Evolutionary conservation across 176 grass and related monocot genomes (phyloP).

Genomic region (Luzula sylvatica): DNA sequence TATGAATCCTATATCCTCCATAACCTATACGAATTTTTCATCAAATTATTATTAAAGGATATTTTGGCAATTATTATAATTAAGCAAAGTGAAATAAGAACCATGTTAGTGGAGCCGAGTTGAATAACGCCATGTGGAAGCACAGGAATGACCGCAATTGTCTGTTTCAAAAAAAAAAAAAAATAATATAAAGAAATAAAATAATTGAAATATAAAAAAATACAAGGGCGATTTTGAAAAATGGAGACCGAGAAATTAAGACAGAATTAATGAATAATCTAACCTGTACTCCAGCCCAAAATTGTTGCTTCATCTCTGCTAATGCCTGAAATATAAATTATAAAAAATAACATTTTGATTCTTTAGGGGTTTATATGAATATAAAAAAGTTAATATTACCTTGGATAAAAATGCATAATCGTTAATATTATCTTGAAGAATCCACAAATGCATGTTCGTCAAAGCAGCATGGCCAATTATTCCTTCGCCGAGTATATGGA

Average conservation of each 20-base stretch:
- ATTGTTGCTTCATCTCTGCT: constrained; percentile 32
- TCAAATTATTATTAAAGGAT: not conserved
- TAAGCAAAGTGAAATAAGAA: constrained; percentile 13
- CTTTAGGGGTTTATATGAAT: no score
- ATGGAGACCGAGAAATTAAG: not conserved
- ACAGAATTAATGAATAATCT: not conserved
- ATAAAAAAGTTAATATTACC: not conserved
- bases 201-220: constrained; percentile 7
- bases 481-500: constrained; percentile 27
- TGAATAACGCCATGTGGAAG: constrained; percentile 39
- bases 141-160: constrained; percentile 32
- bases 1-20: constrained; percentile 31
- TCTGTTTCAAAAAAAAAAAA: constrained; percentile 21
- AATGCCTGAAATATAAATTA: constrained; percentile 23
- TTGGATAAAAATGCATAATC: constrained; percentile 23
- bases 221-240: not conserved
- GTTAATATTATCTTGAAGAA: constrained; percentile 29
- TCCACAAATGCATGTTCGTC: constrained; percentile 25
- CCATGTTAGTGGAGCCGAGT: constrained; percentile 36
- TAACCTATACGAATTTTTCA: constrained; percentile 19
- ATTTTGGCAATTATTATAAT: not conserved
- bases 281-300: constrained; percentile 37
- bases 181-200: not conserved
- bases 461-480: constrained; percentile 33
- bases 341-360: not conserved